These are phyloP conservation scores for Cenchrus fungigraminus DNA, from an alignment of 176 grass and related monocot genomes.

Conservation along the genomic window DNA sequence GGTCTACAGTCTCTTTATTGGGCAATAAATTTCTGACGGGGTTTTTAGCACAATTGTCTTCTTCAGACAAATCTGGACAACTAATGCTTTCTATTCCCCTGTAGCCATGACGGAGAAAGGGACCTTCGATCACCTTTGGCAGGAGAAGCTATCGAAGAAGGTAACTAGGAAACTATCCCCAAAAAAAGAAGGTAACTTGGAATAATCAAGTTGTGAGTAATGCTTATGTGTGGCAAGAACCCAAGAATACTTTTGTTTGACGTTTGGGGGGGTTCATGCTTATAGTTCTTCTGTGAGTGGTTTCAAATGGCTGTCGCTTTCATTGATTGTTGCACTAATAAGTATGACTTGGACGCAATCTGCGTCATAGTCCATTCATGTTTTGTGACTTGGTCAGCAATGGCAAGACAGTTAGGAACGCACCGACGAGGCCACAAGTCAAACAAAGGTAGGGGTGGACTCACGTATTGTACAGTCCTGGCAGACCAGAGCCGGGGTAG, in stretches of 20 bases:
- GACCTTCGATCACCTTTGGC: too few relatives aligned
- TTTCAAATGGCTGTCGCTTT: neutral
- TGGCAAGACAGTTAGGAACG: neutral
- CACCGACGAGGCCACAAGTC: neutral
- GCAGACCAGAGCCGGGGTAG: constrained; percentile 22
- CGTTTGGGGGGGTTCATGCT: neutral
- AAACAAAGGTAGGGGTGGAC: constrained; percentile 13
- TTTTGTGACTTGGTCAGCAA: neutral
- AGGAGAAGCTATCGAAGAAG: too few relatives aligned
- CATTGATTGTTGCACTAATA: neutral
- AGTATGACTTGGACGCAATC: neutral
- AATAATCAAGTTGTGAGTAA: neutral
- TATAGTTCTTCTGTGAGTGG: neutral
- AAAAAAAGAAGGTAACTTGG: neutral
- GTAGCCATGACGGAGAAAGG: too few relatives aligned
- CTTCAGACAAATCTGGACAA: too few relatives aligned
- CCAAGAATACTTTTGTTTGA: neutral
- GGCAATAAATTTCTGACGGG: too few relatives aligned
- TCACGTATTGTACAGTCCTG: constrained; percentile 38
- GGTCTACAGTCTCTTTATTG: too few relatives aligned
- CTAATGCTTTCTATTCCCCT: too few relatives aligned
- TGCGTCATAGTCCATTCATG: neutral
- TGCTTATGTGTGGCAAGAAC: neutral
- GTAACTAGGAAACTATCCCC: neutral
- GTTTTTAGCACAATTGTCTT: too few relatives aligned